Base-by-base conservation (phyloP, 345 rosid species). In the Aegle marmelos region DNA sequence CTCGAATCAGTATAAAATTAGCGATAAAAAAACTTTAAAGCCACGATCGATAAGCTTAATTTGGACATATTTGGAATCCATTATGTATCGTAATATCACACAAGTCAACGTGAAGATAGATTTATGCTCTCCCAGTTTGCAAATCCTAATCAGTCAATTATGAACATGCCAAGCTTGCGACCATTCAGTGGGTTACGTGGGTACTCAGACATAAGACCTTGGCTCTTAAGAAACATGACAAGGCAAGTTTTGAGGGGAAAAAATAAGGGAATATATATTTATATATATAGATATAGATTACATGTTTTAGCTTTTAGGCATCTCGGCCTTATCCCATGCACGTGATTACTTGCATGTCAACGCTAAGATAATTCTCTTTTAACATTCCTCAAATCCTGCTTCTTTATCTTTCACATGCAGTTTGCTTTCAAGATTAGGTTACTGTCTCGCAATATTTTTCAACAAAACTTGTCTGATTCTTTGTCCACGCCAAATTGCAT, bases 1-100 rank as follows among this genome's bases (percentile, higher is more conserved):
- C 33, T 9, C 50, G 50, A 73, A 59, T 73, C 76, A 73, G 68
- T 39, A 59, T 60, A 73, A 71, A 73, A 59, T 37, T 24, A 24
- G 19, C 11, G 66, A 37, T 37, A 8, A 56, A 33, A 71, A 34
- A 24, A 34, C 11, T 16, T 37, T 36, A 36, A 36, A 53, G 37
- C 11, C 34, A 73, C 6, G 34, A 45, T 45, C 50, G 50, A 59
- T 22, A 45, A 33, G 21, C 22, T 63, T 27, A 28, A 59, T 45
- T 45, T 45, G 50, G 50, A 45, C 50, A 45, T 31, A 59, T 14
- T 56, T 56, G 60, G 25, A 56, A 19, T n/a, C 24, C 31, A 24
- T 8, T 8, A 25, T 59, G 31, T 5, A 62, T 30, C n/a, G 19
- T 65, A 34, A 34, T 9, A 39, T 36, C 41, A 67, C 24, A 10